Percentiles rank a stretch among this genome's conserved stretches.
These are phyloP conservation scores for Tolypocladium amazonense DNA, from an alignment of 2,329 filamentous ascomycete genomes.

Conservation along the genomic window DNA sequence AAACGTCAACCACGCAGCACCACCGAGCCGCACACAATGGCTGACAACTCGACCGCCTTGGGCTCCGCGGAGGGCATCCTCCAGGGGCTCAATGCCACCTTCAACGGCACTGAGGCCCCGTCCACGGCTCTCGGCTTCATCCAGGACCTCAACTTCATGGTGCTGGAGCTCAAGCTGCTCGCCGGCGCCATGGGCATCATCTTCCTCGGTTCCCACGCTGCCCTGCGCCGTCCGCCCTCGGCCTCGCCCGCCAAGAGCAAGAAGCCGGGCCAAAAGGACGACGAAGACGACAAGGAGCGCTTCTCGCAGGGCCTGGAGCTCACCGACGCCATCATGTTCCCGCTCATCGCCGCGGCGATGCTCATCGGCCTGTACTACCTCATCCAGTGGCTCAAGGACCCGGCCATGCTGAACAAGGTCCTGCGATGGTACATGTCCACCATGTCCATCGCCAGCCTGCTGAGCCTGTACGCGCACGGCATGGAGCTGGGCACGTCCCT, in stretches of 20 bases:
- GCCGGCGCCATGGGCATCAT: conserved; percentile 71
- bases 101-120: conserved; percentile 10
- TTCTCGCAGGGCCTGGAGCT: conserved; percentile 43
- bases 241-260: conserved; percentile 50
- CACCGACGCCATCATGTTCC: conserved; percentile 76
- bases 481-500: conserved; percentile 55
- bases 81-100: conserved; percentile 19
- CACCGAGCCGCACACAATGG: conserved; percentile 2
- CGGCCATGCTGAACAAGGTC: conserved; percentile 70
- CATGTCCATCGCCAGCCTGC: conserved; percentile 68
- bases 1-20: neutral
- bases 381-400: conserved; percentile 80
- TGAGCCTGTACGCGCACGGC: conserved; percentile 62
- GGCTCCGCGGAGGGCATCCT: conserved; percentile 9
- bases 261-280: conserved; percentile 27
- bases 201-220: conserved; percentile 75
- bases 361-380: conserved; percentile 74
- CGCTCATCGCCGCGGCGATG: conserved; percentile 61
- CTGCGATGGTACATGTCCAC: conserved; percentile 74
- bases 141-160: conserved; percentile 28
- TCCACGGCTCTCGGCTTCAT: conserved; percentile 18
- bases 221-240: conserved; percentile 72
- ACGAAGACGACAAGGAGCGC: conserved; percentile 35
- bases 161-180: conserved; percentile 37
- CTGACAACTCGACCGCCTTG: conserved; percentile 8